phyloP scores from a whole-genome alignment of 441 rosid genomes.

The Isatis lusitanica region DNA sequence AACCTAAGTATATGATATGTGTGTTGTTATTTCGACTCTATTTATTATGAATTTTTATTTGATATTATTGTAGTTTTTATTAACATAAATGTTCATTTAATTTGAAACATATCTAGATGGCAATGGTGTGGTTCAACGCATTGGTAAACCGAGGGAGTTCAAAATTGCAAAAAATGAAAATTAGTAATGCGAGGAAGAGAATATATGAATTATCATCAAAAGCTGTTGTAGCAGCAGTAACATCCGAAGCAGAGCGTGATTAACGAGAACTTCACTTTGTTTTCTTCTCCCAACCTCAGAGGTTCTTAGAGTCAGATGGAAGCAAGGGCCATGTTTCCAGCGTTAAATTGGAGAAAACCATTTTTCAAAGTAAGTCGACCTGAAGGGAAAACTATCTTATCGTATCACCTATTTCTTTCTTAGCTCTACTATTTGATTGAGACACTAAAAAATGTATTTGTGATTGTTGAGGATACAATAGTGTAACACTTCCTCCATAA shows the following conservation, averaged over 20 bases:
- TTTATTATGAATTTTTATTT: too few relatives aligned
- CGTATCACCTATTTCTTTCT: not conserved
- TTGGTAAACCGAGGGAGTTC: too few relatives aligned
- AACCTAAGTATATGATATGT: too few relatives aligned
- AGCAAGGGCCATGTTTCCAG: slow-evolving; percentile 64
- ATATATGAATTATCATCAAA: slow-evolving; percentile 77
- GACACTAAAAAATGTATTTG: not conserved
- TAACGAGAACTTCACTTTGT: slow-evolving; percentile 82
- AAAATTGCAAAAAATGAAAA: slow-evolving; percentile 66
- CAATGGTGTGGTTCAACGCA: too few relatives aligned
- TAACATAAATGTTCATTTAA: too few relatives aligned
- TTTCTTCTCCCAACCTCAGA: slow-evolving; percentile 77
- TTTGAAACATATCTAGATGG: too few relatives aligned
- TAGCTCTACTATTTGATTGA: not conserved
- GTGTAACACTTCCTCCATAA: slow-evolving; percentile 1
- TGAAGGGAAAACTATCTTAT: not conserved
- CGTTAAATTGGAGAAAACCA: slow-evolving; percentile 74
- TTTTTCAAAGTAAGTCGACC: slow-evolving; percentile 57
- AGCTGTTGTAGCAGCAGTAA: slow-evolving; percentile 48
- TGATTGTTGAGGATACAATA: not conserved
- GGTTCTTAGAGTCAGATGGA: slow-evolving; percentile 61
- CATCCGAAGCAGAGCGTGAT: slow-evolving; percentile 48
- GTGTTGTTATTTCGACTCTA: too few relatives aligned
- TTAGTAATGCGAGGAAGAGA: slow-evolving; percentile 64
- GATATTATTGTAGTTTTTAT: too few relatives aligned